These are phyloP conservation scores for Thielaviopsis musarum DNA, from an alignment of 2,329 filamentous ascomycete genomes.

Conservation along the genomic window DNA sequence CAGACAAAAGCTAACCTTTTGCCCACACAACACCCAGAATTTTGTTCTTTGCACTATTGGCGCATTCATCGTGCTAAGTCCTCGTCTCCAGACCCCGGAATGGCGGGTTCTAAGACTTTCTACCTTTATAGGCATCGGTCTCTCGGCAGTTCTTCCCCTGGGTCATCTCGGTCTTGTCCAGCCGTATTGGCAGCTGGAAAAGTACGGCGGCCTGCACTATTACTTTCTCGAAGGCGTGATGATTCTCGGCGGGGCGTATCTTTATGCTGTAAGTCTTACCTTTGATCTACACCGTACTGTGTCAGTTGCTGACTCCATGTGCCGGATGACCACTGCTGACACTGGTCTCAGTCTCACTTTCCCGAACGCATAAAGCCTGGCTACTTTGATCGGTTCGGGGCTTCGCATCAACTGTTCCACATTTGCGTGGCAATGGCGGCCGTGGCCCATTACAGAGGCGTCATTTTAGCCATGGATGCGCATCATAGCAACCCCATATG, in stretches of 20 bases:
- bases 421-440: slow-evolving; percentile 25
- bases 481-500: slow-evolving; percentile 13
- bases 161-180: slow-evolving; percentile 23
- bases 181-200: slow-evolving; percentile 22
- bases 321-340: not conserved
- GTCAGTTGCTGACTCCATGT: not conserved
- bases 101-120: slow-evolving; percentile 22
- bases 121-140: slow-evolving; percentile 22
- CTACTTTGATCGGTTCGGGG: slow-evolving; percentile 27
- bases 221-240: slow-evolving; percentile 25
- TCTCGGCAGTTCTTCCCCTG: slow-evolving; percentile 24
- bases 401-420: slow-evolving; percentile 31
- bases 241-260: slow-evolving; percentile 20
- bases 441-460: slow-evolving; percentile 12
- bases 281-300: too few species aligned
- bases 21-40: slow-evolving; percentile 17
- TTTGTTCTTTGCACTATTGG: slow-evolving; percentile 19
- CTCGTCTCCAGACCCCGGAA: slow-evolving; percentile 20
- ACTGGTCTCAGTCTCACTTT: slow-evolving; percentile 21
- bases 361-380: slow-evolving; percentile 26
- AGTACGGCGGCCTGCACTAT: slow-evolving; percentile 24
- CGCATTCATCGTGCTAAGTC: slow-evolving; percentile 21
- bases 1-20: not conserved
- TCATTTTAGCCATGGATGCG: slow-evolving; percentile 14
- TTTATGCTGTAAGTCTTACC: slow-evolving; percentile 22